A percentile compares a stretch with the other conserved stretches of the same genome.
phyloP scores from a whole-genome alignment of 164 flowering plant species.

The Buxus sempervirens region DNA sequence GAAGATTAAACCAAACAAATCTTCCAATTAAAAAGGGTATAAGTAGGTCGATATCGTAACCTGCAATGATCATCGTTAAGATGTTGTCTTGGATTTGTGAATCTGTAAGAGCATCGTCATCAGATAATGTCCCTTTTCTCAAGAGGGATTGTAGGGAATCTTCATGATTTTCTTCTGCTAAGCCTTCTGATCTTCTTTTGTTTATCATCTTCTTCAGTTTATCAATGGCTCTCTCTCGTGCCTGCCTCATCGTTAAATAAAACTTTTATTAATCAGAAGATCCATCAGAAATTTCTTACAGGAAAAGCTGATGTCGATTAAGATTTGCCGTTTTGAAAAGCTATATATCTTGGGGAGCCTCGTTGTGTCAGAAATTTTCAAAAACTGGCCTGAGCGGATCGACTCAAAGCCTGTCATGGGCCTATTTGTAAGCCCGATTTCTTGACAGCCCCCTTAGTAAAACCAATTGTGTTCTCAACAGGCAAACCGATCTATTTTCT shows the following conservation, averaged over 20 bases:
- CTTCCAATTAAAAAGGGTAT: background rate
- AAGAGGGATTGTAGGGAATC: slow-evolving; percentile 47
- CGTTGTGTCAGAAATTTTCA: too few species aligned
- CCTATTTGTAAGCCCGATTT: too few species aligned
- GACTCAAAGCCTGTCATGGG: too few species aligned
- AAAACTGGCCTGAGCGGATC: too few species aligned
- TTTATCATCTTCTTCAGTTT: slow-evolving; percentile 30
- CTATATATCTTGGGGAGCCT: too few species aligned
- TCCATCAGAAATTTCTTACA: too few species aligned
- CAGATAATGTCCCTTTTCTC: background rate
- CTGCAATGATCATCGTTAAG: slow-evolving; percentile 65
- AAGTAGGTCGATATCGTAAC: slow-evolving; percentile 22
- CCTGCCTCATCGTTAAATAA: slow-evolving; percentile 25
- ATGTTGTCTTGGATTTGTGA: slow-evolving; percentile 62
- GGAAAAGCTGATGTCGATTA: too few species aligned
- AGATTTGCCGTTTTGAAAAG: too few species aligned
- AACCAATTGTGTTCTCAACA: too few species aligned
- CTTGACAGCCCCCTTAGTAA: too few species aligned
- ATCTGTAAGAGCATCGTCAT: slow-evolving; percentile 30
- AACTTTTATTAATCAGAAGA: background rate
- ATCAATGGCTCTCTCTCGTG: slow-evolving; percentile 41
- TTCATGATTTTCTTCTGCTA: slow-evolving; percentile 15
- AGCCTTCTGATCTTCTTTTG: slow-evolving; percentile 28
- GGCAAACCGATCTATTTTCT: too few species aligned
- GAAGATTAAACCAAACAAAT: background rate